Conservation (phyloP, 2,329 filamentous ascomycete species). For the Pseudogymnoascus sp. region DNA sequence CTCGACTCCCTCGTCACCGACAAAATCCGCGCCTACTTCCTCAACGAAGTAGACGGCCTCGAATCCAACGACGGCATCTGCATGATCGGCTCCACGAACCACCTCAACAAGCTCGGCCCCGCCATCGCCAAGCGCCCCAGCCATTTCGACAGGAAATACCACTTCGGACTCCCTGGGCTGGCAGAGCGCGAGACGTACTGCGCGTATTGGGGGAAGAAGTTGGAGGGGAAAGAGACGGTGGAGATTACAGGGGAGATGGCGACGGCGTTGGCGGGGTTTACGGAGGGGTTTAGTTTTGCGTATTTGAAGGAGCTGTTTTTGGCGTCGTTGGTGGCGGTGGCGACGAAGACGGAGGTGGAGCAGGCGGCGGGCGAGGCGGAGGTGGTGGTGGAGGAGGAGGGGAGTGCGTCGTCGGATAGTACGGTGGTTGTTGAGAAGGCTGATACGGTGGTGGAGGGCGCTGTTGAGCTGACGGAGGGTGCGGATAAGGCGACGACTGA, state of each 20-base stretch:
- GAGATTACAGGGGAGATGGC: slow-evolving; percentile 53
- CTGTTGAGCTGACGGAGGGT: background rate
- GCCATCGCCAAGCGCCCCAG: slow-evolving; percentile 58
- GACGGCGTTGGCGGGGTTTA: slow-evolving; percentile 51
- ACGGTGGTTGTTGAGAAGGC: background rate
- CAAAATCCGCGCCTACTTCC: slow-evolving; percentile 55
- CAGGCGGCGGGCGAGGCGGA: slow-evolving; percentile 16
- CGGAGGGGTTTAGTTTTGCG: slow-evolving; percentile 57
- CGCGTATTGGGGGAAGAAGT: slow-evolving; percentile 52
- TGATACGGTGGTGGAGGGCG: background rate
- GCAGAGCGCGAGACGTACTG: slow-evolving; percentile 50
- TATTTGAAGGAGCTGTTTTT: slow-evolving; percentile 65
- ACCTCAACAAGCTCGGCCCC: slow-evolving; percentile 57
- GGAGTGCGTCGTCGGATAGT: background rate
- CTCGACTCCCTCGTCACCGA: slow-evolving; percentile 58
- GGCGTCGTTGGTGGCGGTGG: slow-evolving; percentile 50
- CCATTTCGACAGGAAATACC: slow-evolving; percentile 58
- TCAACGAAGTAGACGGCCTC: slow-evolving; percentile 65
- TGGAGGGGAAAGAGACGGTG: slow-evolving; percentile 47
- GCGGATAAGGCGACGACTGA: background rate
- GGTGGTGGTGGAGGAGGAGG: slow-evolving; percentile 15
- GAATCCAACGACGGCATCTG: slow-evolving; percentile 62
- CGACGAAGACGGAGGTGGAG: slow-evolving; percentile 14
- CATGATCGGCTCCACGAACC: slow-evolving; percentile 58
- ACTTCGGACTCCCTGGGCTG: slow-evolving; percentile 49